A percentile compares a stretch with the other conserved stretches of the same genome.
These are phyloP conservation scores for Meira nashicola DNA, from an alignment of 1,284 basidiomycete genomes.

Conservation along the genomic window DNA sequence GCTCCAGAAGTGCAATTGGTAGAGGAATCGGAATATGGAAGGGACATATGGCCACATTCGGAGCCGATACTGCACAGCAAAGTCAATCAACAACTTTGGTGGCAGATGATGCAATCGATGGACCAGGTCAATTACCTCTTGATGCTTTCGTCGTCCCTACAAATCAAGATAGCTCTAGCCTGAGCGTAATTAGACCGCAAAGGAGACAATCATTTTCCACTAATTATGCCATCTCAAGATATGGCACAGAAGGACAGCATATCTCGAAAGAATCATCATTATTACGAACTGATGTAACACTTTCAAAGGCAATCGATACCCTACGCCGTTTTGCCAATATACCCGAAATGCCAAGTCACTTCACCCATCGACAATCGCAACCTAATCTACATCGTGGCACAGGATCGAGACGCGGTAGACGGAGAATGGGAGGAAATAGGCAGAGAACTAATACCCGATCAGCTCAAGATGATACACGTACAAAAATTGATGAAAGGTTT, in stretches of 20 bases:
- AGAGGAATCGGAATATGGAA: conserved; percentile 40
- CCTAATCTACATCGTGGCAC: not conserved
- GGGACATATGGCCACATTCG: conserved; percentile 23
- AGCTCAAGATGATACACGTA: conserved; percentile 1
- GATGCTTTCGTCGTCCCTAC: conserved; percentile 44
- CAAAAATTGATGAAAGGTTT: conserved; percentile 12
- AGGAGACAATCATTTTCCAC: conserved; percentile 22
- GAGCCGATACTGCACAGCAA: not conserved
- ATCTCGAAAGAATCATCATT: conserved; percentile 19
- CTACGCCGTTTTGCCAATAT: conserved; percentile 23
- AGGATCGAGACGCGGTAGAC: not conserved
- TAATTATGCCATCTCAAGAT: conserved; percentile 26
- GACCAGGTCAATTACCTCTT: conserved; percentile 30
- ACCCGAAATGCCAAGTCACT: not conserved
- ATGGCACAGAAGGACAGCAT: conserved; percentile 13
- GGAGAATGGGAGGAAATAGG: not conserved
- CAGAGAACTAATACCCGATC: not conserved
- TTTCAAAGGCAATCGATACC: conserved; percentile 35
- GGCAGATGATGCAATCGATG: conserved; percentile 14
- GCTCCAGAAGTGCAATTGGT: conserved; percentile 39
- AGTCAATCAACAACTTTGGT: not conserved
- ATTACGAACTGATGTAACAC: conserved; percentile 41
- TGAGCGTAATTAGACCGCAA: conserved; percentile 39
- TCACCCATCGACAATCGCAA: not conserved
- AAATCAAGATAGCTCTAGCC: conserved; percentile 29